A percentile compares a stretch with the other conserved stretches of the same genome.
Evolutionary conservation across 169 alveolate genomes (phyloP).

Genomic region (Plasmodium yoelii): DNA sequence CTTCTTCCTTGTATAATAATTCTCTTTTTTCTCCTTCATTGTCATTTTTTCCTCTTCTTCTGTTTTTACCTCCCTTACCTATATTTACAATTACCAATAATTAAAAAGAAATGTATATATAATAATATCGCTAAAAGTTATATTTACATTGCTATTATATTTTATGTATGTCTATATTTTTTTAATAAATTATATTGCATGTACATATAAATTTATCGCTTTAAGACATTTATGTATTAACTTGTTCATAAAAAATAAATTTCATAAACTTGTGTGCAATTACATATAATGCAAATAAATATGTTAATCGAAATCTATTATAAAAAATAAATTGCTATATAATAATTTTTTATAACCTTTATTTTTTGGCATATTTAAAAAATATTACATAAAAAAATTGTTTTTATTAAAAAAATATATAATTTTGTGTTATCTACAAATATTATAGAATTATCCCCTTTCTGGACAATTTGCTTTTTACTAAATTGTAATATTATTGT

Average conservation of each 20-base stretch:
- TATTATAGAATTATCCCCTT: neutral
- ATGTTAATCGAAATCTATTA: neutral
- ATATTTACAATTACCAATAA: conserved; percentile 9
- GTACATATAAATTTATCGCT: neutral
- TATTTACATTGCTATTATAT: neutral
- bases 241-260: too few relatives aligned
- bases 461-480: neutral
- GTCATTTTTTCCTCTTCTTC: conserved; percentile 97
- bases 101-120: conserved; percentile 15
- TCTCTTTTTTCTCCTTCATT: conserved; percentile 95
- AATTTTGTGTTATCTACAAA: neutral
- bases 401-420: conserved; percentile 7
- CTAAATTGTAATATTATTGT: neutral
- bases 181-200: neutral
- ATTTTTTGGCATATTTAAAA: conserved; percentile 70
- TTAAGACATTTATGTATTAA: too few relatives aligned
- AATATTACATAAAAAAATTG: conserved; percentile 16
- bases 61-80: conserved; percentile 99
- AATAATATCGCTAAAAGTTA: neutral
- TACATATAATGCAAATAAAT: too few relatives aligned
- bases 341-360: conserved; percentile 42
- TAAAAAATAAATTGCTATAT: neutral
- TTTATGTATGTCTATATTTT: neutral
- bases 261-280: too few relatives aligned
- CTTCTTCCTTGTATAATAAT: conserved; percentile 96